Evolutionary conservation across 208 protist genomes (phyloP), one percentile per base, ranked within the genome.

Genomic region (Leishmania major): DNA sequence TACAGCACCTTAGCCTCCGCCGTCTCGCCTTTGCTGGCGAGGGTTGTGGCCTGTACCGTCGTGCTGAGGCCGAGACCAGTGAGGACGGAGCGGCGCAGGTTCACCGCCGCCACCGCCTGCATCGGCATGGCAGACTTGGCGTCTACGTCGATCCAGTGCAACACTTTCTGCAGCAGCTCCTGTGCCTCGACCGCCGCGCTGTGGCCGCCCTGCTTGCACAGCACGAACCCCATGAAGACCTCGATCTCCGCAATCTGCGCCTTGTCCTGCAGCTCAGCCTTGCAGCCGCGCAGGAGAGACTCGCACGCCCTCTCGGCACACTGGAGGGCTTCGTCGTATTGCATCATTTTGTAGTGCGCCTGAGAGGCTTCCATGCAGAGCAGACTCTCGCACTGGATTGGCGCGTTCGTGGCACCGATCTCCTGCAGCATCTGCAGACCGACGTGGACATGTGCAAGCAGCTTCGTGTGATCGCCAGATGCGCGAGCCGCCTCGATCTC

Each of bases 121-220:
- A 98, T 96, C 67, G 95, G 95, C 90, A 91, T 91, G 43, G 91
- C 92, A 6, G 88, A 82, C 83, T 93, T 94, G 19, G 94, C 88
- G 64, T 98, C 95, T 59, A 95, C 93, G 77, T 97, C 92, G 67
- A 98, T 92, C 94, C 95, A 98, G 8, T 82, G 84, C 70, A 97
- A 86, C 8, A 98, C 86, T 31, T 92, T 86, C 53, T 88, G 88
- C 64, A 97, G 93, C 62, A 93, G 74, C 71, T 87, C 85, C 7
- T 90, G 86, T 25, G 95, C 93, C 79, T 96, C 86, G 1, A 77
- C 75, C 3, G 82, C 84, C 22, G 62, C 77, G 22, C 37, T 13
- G 31, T 72, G 31, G 7, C 90, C 86, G 25, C 87, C 89, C 73
- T 87, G 80, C 77, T 83, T 79, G 57, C 89, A 90, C 57, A 95